Conservation (phyloP, 140 eudicot species). For the Anethum foeniculum region DNA sequence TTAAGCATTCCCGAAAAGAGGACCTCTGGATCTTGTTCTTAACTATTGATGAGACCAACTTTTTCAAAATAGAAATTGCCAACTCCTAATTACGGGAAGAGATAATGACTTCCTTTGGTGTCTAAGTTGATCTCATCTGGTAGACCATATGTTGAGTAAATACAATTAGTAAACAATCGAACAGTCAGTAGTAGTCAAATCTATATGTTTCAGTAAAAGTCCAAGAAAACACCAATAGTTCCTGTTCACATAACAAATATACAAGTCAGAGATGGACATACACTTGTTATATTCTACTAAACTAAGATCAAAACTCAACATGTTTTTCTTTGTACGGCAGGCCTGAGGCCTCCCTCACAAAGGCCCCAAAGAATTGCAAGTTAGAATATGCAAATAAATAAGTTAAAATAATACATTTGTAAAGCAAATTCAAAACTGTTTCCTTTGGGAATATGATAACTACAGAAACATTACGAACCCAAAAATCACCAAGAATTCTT, state of each 20-base stretch:
- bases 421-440: not conserved
- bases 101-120: not conserved
- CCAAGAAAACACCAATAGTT: not conserved
- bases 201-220: not conserved
- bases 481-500: slow-evolving; percentile 41
- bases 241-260: not conserved
- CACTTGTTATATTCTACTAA: not conserved
- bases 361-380: not conserved
- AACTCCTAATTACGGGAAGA: not conserved
- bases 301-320: not conserved
- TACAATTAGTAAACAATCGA: not conserved
- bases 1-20: not conserved
- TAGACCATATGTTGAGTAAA: not conserved
- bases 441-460: not conserved
- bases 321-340: not conserved
- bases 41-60: not conserved
- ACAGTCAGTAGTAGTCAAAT: not conserved
- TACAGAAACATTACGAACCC: not conserved
- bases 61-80: not conserved
- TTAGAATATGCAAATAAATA: not conserved
- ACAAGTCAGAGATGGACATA: not conserved
- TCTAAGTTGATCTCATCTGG: not conserved
- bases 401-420: not conserved
- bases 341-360: not conserved
- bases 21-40: not conserved